Evolutionary conservation across 2,329 filamentous ascomycete species (phyloP), one percentile per base, ranked within the genome.

Genomic region (Xylariales sp.): DNA sequence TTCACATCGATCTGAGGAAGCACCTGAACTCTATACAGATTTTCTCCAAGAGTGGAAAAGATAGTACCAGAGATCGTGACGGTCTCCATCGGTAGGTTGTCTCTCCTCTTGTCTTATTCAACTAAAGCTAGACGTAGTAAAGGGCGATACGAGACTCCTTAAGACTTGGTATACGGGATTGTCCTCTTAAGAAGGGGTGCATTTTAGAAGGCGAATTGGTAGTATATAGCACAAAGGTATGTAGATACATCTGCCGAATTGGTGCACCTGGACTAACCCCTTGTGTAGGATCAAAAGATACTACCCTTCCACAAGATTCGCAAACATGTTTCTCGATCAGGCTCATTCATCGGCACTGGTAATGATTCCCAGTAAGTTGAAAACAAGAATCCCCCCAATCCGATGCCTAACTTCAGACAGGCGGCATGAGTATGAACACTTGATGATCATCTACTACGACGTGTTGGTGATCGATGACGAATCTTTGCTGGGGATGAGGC

Each of bases 21-120:
- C 65, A 65, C 12, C 42, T 11, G 1, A 56, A 73, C 1, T 75
- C 71, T 35, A 79, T 95, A 20, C 82, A 84, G 48, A 91, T 95
- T 21, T 95, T 93, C 57, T 94, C 88, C 8, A 96, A 95, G 58
- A 93, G 88, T 53, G 88, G 89, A 44, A 94, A 93, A 57, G 87
- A 95, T 50, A 91, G 88, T 32, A 95, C 88, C 0, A 57, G 66
- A 38, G 89, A 95, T 58, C 76, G 85, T 24, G 51, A 60, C 9
- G 69, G 67, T 1, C 60, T 94, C 16, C 80, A 86, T 48, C 56
- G 57, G 74, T 76, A 57, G 51, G 66, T 53, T 15, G 8, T 7
- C 18, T 31, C 28, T 9, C 9, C 14, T 19, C 27, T 8, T 4
- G 11, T 14, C 10, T 19, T 6, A 22, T 29, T 6, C 20, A 9